Base-by-base conservation (phyloP, 768 basidiomycete species). In the Tricholomella constricta region DNA sequence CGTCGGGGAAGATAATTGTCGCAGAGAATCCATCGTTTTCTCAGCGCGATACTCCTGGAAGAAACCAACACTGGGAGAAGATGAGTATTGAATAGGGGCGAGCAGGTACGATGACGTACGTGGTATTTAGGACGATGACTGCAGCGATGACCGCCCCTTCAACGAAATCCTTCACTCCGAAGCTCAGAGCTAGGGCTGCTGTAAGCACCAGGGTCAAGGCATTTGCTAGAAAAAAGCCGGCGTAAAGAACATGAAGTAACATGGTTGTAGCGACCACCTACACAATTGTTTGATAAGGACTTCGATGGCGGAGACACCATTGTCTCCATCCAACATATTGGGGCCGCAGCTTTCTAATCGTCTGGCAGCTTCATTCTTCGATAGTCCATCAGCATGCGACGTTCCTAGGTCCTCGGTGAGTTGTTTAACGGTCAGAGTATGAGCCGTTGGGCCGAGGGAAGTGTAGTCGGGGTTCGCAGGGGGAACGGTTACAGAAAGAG, bases 91-190 rank as follows among this genome's bases (percentile, higher is more conserved):
- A 43, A 42, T 14, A 44, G 34, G 17, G n/a, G 14, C 7, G 25
- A 6, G 5, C n/a, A 34, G 23, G 9, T 12, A 34, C 9, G 43
- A 12, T 12, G 34, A 43, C 69, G 10, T 52, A 73, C 73, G 67
- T 65, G 2, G 72, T 74, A 56, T 80, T 80, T 31, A 77, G 62
- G 20, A 71, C 62, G 23, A 77, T 71, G 36, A 78, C 72, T 25
- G 71, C 74, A n/a, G 73, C 74, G 43, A 80, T 77, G 9, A 80
- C 78, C 27, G 75, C 79, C 6, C 77, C 79, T 62, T 78, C 77
- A 48, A 83, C 75, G 62, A 72, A 85, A 45, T 79, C 78, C 59
- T 78, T 65, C 23, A 81, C 79, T 51, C 78, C 82, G 57, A 84
- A 80, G 7, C 79, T 81, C 8, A 84, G 70, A 3, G 77, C 77